phyloP scores from a whole-genome alignment of 1,284 basidiomycete genomes.

The Taiwanofungus camphoratus region DNA sequence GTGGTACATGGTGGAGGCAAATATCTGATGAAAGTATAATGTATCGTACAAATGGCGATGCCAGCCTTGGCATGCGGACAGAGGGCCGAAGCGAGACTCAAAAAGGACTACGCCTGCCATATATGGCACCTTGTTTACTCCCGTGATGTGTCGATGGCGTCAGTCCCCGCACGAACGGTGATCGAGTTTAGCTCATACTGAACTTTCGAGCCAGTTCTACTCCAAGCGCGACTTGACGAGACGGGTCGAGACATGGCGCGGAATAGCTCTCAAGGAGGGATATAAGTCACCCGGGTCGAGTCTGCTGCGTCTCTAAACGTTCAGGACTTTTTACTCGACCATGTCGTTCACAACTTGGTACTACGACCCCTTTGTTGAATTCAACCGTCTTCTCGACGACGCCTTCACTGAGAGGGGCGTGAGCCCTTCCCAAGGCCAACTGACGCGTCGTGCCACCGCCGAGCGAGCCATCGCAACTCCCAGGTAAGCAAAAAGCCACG shows the following conservation, averaged over 20 bases:
- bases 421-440: constrained; percentile 1
- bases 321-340: too few relatives aligned
- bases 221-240: too few relatives aligned
- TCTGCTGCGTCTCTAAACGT: too few relatives aligned
- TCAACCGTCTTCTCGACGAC: constrained; percentile 16
- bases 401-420: constrained; percentile 1
- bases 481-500: too few relatives aligned
- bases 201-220: not conserved
- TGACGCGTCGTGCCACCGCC: constrained; percentile 3
- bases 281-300: too few relatives aligned
- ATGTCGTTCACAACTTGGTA: constrained; percentile 16
- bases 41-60: too few relatives aligned
- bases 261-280: too few relatives aligned
- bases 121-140: not conserved
- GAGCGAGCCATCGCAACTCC: not conserved
- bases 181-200: not conserved
- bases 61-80: too few relatives aligned
- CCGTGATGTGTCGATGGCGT: not conserved
- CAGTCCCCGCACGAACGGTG: not conserved
- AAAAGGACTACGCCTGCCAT: not conserved
- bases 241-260: too few relatives aligned
- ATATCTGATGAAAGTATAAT: too few relatives aligned
- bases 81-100: too few relatives aligned
- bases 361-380: constrained; percentile 19
- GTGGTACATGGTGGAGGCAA: too few relatives aligned